Evolutionary conservation across 2,329 filamentous ascomycete species (phyloP), one percentile per base, ranked within the genome.

Genomic region (Zymoseptoria tritici): DNA sequence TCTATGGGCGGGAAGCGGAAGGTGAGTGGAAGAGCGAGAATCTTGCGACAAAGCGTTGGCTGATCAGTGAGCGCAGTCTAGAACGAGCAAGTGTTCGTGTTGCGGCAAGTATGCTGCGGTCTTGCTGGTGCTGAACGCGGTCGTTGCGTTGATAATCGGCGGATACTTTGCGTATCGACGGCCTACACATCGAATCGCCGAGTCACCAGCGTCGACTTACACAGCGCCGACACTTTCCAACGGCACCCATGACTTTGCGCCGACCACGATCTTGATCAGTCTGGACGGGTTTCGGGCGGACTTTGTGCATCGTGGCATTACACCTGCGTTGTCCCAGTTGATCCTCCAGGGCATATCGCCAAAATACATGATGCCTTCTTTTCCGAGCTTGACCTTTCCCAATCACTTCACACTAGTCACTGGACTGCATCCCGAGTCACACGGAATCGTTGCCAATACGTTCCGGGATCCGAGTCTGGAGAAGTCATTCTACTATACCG

Each of bases 251-350:
- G 77, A 90, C 4, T 99, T 97, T 72, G 88, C 86, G 9, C 91
- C 92, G 0, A 99, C 94, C 0, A 97, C 94, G 1, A 88, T 99
- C 60, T 80, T 97, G 57, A 89, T 99, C 71, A 97, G 92, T 52
- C 81, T 99, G 19, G 94, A 99, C 74, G 94, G 94, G 3, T 97
- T 99, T 77, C 87, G 94, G 16, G 93, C 94, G 20, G 94, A 97
- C 72, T 97, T 97, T 70, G 79, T 99, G 49, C 84, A 88, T 64
- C 86, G 91, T 13, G 88, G 87, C 0, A 77, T 97, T 31, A 97
- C 93, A 1, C 94, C 93, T 0, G 86, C 87, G 1, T 79, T 99
- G 8, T 90, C 85, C 66, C 81, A 85, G 2, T 88, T 99, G 64
- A 80, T 96, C 62, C 83, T 84, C 61, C 85, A 91, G 64, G 94